phyloP scores from a whole-genome alignment of 495 filamentous ascomycete genomes.

The Xylaria longipes region DNA sequence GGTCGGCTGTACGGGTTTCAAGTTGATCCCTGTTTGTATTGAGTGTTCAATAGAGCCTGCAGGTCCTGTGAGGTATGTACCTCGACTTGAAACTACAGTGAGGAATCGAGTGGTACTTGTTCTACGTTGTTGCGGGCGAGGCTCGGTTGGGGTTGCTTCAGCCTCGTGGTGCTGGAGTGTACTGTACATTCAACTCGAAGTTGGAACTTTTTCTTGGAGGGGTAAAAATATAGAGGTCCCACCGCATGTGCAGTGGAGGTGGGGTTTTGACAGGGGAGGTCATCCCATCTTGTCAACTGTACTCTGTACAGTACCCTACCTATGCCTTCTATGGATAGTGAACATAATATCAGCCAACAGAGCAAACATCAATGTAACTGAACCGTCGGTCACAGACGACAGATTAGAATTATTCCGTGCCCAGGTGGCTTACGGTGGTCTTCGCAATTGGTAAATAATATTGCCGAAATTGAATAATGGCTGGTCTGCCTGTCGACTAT shows the following conservation, averaged over 20 bases:
- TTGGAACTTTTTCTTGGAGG: slow-evolving; percentile 29
- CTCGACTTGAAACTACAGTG: not conserved
- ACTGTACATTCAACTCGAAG: not conserved
- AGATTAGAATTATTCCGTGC: not conserved
- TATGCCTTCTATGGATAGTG: too few relatives aligned
- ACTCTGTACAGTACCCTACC: too few relatives aligned
- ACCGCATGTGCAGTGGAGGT: not conserved
- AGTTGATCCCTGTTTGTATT: not conserved
- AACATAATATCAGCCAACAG: not conserved
- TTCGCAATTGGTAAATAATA: not conserved
- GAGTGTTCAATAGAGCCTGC: not conserved
- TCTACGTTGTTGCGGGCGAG: slow-evolving; percentile 3
- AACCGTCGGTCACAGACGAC: not conserved
- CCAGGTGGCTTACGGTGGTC: not conserved
- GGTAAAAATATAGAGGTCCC: slow-evolving; percentile 21
- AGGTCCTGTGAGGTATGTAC: not conserved
- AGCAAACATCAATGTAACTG: not conserved
- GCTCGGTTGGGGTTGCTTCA: slow-evolving; percentile 28
- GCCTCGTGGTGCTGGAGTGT: slow-evolving; percentile 31
- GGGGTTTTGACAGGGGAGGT: not conserved
- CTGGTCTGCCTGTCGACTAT: not conserved
- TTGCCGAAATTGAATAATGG: not conserved
- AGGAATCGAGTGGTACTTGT: not conserved
- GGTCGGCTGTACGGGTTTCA: not conserved
- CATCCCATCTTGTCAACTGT: not conserved